Evolutionary conservation across 805 yeast genomes (phyloP).

Genomic region (Nakazawaea holstii): DNA sequence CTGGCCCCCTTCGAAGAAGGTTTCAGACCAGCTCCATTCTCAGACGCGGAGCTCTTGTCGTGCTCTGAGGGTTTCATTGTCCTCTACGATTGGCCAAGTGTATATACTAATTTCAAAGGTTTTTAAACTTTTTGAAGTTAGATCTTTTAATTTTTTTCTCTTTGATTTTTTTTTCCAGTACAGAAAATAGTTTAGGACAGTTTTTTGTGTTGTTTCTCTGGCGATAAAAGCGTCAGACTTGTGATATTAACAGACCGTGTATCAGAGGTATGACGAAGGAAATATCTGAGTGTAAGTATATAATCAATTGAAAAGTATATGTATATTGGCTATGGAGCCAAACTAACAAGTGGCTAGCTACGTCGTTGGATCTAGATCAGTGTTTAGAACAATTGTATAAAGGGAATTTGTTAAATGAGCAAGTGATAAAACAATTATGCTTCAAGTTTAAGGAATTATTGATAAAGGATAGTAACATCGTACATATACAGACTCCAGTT

Average conservation of each 20-base stretch:
- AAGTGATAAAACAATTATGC: constrained; percentile 67
- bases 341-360: not conserved
- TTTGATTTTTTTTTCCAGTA: not conserved
- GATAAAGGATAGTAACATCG: constrained; percentile 79
- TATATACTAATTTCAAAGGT: not conserved
- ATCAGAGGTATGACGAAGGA: not conserved
- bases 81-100: not conserved
- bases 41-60: not conserved
- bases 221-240: no score
- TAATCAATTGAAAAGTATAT: no score
- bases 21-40: not conserved
- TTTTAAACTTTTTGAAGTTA: not conserved
- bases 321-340: no score
- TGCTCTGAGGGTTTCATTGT: not conserved
- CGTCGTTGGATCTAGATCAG: constrained; percentile 51
- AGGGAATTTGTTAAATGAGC: constrained; percentile 65
- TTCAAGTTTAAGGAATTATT: constrained; percentile 78
- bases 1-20: not conserved
- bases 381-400: constrained; percentile 63
- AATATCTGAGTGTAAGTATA: not conserved
- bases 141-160: not conserved
- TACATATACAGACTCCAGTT: constrained; percentile 78
- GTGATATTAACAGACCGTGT: no score
- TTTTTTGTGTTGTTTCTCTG: no score
- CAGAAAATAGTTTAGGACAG: no score